These are phyloP conservation scores for Scopulariopsis brevicaulis DNA, from an alignment of 2,329 filamentous ascomycete genomes.

Conservation along the genomic window DNA sequence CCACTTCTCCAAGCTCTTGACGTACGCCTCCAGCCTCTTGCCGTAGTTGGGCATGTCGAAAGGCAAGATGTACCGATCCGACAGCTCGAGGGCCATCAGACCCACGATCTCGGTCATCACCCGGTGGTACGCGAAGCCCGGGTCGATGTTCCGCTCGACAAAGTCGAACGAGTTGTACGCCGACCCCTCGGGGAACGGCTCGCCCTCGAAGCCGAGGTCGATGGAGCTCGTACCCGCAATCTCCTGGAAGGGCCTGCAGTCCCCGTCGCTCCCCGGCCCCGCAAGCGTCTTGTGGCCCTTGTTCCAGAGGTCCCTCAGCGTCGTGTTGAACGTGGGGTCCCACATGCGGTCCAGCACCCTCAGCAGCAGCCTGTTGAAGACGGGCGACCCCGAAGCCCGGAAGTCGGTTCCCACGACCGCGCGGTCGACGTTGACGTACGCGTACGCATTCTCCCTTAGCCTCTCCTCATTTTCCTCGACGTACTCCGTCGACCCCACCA, in stretches of 20 bases:
- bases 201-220: conserved; percentile 67
- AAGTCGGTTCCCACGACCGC: conserved; percentile 69
- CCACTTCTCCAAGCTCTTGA: conserved; percentile 56
- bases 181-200: conserved; percentile 60
- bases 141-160: conserved; percentile 72
- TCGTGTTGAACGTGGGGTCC: conserved; percentile 62
- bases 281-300: conserved; percentile 47
- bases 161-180: conserved; percentile 87
- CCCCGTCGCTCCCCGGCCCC: conserved; percentile 62
- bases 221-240: conserved; percentile 82
- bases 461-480: conserved; percentile 74
- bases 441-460: conserved; percentile 64
- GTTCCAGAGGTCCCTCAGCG: conserved; percentile 70
- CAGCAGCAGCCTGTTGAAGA: conserved; percentile 62
- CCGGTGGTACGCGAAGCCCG: conserved; percentile 70
- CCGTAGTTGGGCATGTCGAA: conserved; percentile 73
- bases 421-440: conserved; percentile 85
- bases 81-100: conserved; percentile 73
- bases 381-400: conserved; percentile 66
- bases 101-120: conserved; percentile 69
- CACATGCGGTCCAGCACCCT: conserved; percentile 63
- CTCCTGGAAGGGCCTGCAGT: conserved; percentile 84
- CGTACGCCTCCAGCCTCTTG: conserved; percentile 49
- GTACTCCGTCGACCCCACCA: conserved; percentile 88
- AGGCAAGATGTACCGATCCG: conserved; percentile 70